Conservation (phyloP, 2,329 filamentous ascomycete species). For the Ophiosphaerella korrae region DNA sequence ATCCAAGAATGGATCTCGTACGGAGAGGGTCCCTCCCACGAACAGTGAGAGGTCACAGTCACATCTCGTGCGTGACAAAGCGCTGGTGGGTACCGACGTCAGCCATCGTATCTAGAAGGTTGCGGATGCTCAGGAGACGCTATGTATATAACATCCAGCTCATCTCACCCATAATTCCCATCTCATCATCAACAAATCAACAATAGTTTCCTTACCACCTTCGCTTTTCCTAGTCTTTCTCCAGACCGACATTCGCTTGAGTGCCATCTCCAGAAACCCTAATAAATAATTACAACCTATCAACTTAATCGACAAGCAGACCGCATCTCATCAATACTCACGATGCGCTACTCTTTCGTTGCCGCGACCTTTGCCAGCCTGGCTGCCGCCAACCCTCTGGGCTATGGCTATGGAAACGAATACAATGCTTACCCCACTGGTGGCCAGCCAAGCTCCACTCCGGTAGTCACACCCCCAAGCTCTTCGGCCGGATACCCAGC, state of each 20-base stretch:
- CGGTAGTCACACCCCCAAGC: constrained; percentile 3
- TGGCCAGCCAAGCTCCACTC: constrained; percentile 1
- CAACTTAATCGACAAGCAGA: constrained; percentile 7
- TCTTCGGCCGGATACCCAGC: constrained; percentile 6
- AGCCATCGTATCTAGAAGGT: constrained; percentile 26
- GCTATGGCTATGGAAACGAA: constrained; percentile 21
- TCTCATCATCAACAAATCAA: constrained; percentile 26
- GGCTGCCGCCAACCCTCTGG: constrained; percentile 34
- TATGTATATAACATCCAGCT: constrained; percentile 35
- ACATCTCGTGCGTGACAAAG: constrained; percentile 34
- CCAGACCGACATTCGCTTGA: constrained; percentile 39
- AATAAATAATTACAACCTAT: constrained; percentile 28
- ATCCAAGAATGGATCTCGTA: constrained; percentile 35
- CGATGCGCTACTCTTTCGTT: constrained; percentile 41
- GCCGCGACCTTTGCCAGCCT: constrained; percentile 38
- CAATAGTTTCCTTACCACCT: constrained; percentile 31
- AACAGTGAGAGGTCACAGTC: constrained; percentile 26
- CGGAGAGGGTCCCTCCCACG: constrained; percentile 18
- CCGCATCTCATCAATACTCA: constrained; percentile 15
- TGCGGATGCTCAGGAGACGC: constrained; percentile 14
- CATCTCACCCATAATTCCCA: constrained; percentile 13
- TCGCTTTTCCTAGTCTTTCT: constrained; percentile 36
- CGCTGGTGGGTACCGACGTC: constrained; percentile 28
- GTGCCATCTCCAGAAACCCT: constrained; percentile 29
- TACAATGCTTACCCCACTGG: constrained; percentile 23